Percentiles rank a stretch among this genome's conserved stretches.
These are phyloP conservation scores for Pestalotiopsis fici DNA, from an alignment of 2,329 filamentous ascomycete species.

Conservation along the genomic window DNA sequence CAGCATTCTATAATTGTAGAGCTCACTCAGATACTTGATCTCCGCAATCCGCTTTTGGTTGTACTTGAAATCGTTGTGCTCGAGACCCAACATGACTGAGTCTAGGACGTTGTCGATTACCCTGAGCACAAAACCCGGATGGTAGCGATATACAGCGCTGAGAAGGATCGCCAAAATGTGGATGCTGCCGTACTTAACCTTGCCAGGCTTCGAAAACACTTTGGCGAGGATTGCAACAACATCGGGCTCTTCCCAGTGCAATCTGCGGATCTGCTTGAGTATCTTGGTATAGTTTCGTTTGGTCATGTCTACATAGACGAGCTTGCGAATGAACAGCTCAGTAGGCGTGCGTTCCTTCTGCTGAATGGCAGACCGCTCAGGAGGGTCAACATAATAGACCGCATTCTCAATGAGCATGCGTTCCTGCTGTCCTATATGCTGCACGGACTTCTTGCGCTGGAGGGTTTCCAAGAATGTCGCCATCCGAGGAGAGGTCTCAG, in stretches of 20 bases:
- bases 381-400: constrained; percentile 96
- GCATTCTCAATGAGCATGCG: constrained; percentile 98
- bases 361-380: constrained; percentile 88
- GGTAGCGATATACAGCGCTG: constrained; percentile 86
- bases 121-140: constrained; percentile 86
- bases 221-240: constrained; percentile 81
- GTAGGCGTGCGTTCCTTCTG: constrained; percentile 95
- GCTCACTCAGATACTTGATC: constrained; percentile 92
- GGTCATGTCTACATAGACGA: constrained; percentile 91
- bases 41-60: constrained; percentile 94
- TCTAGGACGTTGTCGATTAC: constrained; percentile 92
- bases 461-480: constrained; percentile 89
- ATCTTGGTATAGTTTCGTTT: constrained; percentile 94
- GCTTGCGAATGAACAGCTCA: constrained; percentile 88
- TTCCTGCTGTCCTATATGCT: constrained; percentile 93
- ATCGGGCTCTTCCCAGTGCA: constrained; percentile 96
- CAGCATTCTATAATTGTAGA: constrained; percentile 97
- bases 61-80: constrained; percentile 96
- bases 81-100: constrained; percentile 82
- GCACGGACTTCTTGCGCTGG: constrained; percentile 92
- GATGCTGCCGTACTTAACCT: constrained; percentile 97
- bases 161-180: constrained; percentile 89
- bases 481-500: constrained; percentile 93
- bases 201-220: constrained; percentile 92
- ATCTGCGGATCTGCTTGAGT: constrained; percentile 87